Evolutionary conservation across 768 basidiomycete species (phyloP).

Genomic region (Chalciporus chontae): DNA sequence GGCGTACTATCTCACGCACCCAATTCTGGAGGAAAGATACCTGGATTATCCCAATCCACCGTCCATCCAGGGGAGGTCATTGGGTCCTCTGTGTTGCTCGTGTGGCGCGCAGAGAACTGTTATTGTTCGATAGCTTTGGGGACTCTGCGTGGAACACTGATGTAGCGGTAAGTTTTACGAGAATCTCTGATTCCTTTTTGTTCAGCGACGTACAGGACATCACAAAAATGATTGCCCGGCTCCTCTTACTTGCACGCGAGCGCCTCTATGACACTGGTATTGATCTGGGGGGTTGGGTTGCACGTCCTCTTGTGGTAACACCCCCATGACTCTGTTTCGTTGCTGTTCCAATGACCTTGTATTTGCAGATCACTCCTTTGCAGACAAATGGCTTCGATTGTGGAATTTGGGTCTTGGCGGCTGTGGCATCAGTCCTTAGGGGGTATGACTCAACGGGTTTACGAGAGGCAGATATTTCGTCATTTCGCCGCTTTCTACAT

Average conservation of each 20-base stretch:
- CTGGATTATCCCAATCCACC: constrained; percentile 20
- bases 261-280: background rate
- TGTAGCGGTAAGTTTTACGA: no score
- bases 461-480: background rate
- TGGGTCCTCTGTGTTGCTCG: no score
- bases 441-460: background rate
- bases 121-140: background rate
- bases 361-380: background rate
- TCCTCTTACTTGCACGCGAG: no score
- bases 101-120: no score
- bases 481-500: background rate
- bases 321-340: no score
- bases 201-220: no score
- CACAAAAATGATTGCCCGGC: no score
- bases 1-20: background rate
- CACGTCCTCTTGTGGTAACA: no score
- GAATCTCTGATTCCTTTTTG: no score
- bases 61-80: no score
- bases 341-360: no score
- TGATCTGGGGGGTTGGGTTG: background rate
- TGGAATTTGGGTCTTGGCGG: background rate
- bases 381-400: background rate
- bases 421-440: background rate
- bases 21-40: constrained; percentile 31
- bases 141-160: no score